A percentile compares a stretch with the other conserved stretches of the same genome.
Evolutionary conservation across 192 early-diverging fungal genomes (phyloP).

Genomic region (Coemansia sp.): DNA sequence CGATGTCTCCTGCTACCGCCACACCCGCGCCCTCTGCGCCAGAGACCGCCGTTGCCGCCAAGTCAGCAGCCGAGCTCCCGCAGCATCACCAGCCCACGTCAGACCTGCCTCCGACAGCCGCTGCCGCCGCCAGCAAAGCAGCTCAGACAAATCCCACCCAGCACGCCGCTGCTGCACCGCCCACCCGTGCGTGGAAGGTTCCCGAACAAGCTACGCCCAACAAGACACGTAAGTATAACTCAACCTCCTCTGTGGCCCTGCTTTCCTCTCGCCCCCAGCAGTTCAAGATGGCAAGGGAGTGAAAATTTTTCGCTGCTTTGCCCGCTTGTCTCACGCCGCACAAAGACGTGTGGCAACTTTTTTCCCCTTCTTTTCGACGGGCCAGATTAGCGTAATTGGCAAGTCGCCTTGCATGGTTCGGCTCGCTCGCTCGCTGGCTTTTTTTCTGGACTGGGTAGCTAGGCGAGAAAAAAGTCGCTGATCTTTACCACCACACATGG

Average conservation of each 20-base stretch:
- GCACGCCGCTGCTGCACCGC: slow-evolving; percentile 20
- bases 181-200: slow-evolving; percentile 61
- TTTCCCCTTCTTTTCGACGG: neutral
- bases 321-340: neutral
- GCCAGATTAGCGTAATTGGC: slow-evolving; percentile 1
- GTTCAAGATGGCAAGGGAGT: too few species aligned
- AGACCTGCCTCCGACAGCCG: neutral
- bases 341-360: neutral
- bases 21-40: slow-evolving; percentile 11
- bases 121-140: neutral
- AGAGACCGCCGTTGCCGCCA: slow-evolving; percentile 9
- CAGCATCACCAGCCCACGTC: slow-evolving; percentile 6
- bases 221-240: slow-evolving; percentile 36
- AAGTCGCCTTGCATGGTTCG: neutral
- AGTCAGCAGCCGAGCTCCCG: slow-evolving; percentile 3
- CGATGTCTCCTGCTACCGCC: slow-evolving; percentile 34
- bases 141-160: slow-evolving; percentile 7
- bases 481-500: neutral
- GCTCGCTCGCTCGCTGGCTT: neutral
- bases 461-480: too few species aligned
- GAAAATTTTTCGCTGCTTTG: slow-evolving; percentile 3
- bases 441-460: too few species aligned
- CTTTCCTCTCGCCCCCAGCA: too few species aligned
- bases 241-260: neutral
- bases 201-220: slow-evolving; percentile 24